Evolutionary conservation across 2,329 filamentous ascomycete genomes (phyloP).

Genomic region (Sarocladiaceae sp.): DNA sequence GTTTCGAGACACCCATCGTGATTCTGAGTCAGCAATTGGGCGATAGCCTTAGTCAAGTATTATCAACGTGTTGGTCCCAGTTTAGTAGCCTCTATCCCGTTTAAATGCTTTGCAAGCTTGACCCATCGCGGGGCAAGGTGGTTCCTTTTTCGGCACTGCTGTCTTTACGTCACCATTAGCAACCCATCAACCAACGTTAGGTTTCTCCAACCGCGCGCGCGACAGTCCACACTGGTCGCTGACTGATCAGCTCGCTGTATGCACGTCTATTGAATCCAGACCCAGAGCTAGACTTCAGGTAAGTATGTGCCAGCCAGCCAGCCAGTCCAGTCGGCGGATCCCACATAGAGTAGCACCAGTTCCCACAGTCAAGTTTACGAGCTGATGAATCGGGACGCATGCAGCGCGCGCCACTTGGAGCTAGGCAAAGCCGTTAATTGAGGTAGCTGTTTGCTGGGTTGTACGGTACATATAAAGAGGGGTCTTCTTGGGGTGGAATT

Average conservation of each 20-base stretch:
- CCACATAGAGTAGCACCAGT: background rate
- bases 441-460: too few relatives aligned
- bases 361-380: background rate
- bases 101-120: background rate
- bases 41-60: background rate
- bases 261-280: background rate
- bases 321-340: background rate
- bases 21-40: background rate
- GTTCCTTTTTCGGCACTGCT: background rate
- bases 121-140: background rate
- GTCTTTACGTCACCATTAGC: slow-evolving; percentile 9
- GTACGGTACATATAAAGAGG: slow-evolving; percentile 1
- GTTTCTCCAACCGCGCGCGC: background rate
- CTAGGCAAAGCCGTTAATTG: too few relatives aligned
- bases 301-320: background rate
- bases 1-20: background rate
- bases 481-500: background rate
- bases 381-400: slow-evolving; percentile 5
- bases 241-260: background rate
- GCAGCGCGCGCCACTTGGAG: background rate
- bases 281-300: background rate
- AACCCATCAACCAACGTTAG: background rate
- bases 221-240: background rate
- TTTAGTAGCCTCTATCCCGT: background rate
- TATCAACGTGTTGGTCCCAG: background rate